Evolutionary conservation across 148 eudicot species (phyloP).

Genomic region (Fagopyrum homotropicum): DNA sequence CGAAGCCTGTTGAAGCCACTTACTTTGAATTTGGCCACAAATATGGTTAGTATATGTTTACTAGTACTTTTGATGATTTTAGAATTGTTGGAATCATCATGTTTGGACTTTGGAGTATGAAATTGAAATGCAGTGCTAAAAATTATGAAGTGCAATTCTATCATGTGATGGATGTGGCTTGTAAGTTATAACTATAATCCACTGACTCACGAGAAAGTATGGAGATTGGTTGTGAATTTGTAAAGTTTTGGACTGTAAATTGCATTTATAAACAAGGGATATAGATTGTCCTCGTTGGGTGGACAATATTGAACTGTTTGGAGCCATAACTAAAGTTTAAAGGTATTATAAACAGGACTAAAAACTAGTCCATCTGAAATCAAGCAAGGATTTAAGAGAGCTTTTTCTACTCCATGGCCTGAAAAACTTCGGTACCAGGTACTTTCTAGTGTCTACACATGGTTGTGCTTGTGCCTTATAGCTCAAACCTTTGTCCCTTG

Average conservation of each 20-base stretch:
- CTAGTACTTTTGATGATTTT: not conserved
- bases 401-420: constrained; percentile 90
- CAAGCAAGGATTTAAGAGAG: constrained; percentile 96
- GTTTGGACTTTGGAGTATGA: not conserved
- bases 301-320: not conserved
- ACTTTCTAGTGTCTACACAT: not conserved
- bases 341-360: constrained; percentile 39
- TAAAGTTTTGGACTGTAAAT: not conserved
- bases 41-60: constrained; percentile 42
- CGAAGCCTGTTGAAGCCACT: constrained; percentile 72
- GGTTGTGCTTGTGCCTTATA: not conserved
- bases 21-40: constrained; percentile 64
- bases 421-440: constrained; percentile 97
- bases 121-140: not conserved
- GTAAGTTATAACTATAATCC: too few species aligned
- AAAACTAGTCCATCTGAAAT: constrained; percentile 57
- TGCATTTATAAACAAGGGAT: not conserved
- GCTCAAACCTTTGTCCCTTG: constrained; percentile 6
- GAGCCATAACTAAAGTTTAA: not conserved
- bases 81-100: not conserved
- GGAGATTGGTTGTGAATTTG: not conserved
- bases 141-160: not conserved
- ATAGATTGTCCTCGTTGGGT: not conserved
- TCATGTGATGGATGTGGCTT: not conserved
- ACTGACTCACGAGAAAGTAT: not conserved